Percentiles rank a stretch among this genome's conserved stretches.
Conservation (phyloP, 495 filamentous ascomycete genomes). For the Penicillium canescens region DNA sequence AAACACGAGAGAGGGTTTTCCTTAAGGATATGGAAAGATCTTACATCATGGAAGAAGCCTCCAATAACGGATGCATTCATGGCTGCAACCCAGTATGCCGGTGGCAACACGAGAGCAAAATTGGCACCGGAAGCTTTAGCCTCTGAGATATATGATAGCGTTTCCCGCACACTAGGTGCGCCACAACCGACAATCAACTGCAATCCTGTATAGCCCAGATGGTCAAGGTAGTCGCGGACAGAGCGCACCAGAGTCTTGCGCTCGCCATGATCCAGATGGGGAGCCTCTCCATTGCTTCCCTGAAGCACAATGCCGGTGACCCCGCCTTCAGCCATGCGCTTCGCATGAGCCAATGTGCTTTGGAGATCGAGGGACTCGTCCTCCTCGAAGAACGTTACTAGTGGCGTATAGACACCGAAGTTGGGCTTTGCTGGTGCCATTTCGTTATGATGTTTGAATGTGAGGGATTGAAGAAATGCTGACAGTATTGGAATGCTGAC, state of each 20-base stretch:
- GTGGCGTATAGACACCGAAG: slow-evolving; percentile 3
- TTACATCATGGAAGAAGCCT: slow-evolving; percentile 47
- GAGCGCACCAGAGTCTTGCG: background rate
- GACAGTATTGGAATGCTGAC: no score
- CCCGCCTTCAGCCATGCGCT: background rate
- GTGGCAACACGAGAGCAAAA: slow-evolving; percentile 73
- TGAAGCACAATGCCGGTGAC: slow-evolving; percentile 4
- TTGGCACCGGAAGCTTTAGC: slow-evolving; percentile 55
- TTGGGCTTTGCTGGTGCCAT: background rate
- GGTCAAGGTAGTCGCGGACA: background rate
- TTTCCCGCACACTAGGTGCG: slow-evolving; percentile 5
- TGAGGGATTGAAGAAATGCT: background rate
- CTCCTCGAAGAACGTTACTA: background rate
- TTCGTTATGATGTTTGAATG: background rate
- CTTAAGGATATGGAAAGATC: background rate
- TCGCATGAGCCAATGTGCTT: background rate
- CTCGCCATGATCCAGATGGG: slow-evolving; percentile 7
- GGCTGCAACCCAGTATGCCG: slow-evolving; percentile 67
- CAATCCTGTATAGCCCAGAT: background rate
- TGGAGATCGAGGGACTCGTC: background rate
- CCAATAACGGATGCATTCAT: slow-evolving; percentile 49
- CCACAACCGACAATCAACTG: slow-evolving; percentile 6
- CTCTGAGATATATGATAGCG: background rate
- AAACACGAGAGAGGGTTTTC: background rate
- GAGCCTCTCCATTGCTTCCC: slow-evolving; percentile 11